phyloP scores from a whole-genome alignment of 176 grass and related monocot genomes.

The Cenchrus americanus region DNA sequence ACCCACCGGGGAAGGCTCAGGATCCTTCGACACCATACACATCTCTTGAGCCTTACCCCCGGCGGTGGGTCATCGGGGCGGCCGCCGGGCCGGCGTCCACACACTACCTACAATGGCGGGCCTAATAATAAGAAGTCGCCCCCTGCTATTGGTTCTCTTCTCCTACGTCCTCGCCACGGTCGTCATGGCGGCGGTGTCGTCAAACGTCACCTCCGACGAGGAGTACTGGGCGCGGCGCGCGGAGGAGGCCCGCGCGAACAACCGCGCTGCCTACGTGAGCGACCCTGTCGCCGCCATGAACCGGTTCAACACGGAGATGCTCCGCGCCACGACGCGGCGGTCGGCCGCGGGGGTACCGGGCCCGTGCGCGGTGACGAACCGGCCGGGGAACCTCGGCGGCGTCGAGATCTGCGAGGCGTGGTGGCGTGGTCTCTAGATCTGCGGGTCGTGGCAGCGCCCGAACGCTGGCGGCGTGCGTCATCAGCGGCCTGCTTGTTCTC shows the following conservation, averaged over 20 bases:
- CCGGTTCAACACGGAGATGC: constrained; percentile 61
- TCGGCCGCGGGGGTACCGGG: not conserved
- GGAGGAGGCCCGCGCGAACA: constrained; percentile 20
- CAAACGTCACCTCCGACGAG: constrained; percentile 47
- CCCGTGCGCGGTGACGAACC: constrained; percentile 69
- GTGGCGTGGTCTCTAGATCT: too few relatives aligned
- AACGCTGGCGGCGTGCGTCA: too few relatives aligned
- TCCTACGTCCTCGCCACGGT: constrained; percentile 18
- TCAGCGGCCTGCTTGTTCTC: too few relatives aligned
- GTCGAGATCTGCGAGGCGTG: too few relatives aligned
- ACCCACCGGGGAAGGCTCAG: constrained; percentile 31
- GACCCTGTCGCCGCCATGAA: constrained; percentile 47
- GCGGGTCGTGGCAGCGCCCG: too few relatives aligned
- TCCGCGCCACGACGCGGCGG: not conserved
- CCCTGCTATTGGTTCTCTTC: constrained; percentile 37
- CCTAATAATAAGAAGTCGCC: not conserved
- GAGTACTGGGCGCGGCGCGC: constrained; percentile 65
- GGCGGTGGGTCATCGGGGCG: not conserved
- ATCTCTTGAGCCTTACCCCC: constrained; percentile 5
- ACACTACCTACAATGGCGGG: constrained; percentile 20
- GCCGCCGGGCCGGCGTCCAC: not conserved
- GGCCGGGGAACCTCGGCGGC: too few relatives aligned
- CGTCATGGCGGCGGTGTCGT: not conserved
- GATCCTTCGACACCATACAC: not conserved
- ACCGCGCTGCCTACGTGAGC: constrained; percentile 43